A percentile compares a stretch with the other conserved stretches of the same genome.
phyloP scores from a whole-genome alignment of 2,329 filamentous ascomycete species.

The Alternaria sp. region DNA sequence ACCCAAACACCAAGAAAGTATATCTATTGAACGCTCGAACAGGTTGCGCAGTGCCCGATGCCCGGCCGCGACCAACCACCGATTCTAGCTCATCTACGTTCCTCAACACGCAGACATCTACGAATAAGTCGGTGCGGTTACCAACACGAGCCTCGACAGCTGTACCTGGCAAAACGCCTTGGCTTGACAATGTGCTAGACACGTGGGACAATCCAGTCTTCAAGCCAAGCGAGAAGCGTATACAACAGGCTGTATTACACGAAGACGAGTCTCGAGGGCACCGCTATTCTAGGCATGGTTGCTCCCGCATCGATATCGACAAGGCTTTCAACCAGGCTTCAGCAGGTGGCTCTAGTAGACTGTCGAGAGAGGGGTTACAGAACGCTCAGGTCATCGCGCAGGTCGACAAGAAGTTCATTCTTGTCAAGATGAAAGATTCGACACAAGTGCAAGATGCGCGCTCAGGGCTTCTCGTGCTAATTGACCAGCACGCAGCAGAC shows the following conservation, averaged over 20 bases:
- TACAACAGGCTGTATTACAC: constrained; percentile 50
- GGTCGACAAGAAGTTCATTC: constrained; percentile 88
- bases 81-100: constrained; percentile 5
- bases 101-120: constrained; percentile 25
- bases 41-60: constrained; percentile 52
- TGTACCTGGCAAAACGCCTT: constrained; percentile 46
- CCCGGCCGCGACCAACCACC: constrained; percentile 21
- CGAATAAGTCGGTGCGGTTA: constrained; percentile 46
- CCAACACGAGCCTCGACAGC: constrained; percentile 21
- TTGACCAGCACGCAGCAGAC: constrained; percentile 96
- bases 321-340: constrained; percentile 40
- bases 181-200: constrained; percentile 68
- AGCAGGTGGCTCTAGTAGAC: constrained; percentile 28
- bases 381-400: constrained; percentile 76
- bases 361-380: constrained; percentile 65
- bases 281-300: constrained; percentile 12
- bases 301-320: constrained; percentile 20
- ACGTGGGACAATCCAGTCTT: constrained; percentile 83
- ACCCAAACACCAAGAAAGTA: constrained; percentile 65
- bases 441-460: background rate
- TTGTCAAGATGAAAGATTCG: constrained; percentile 64
- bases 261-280: constrained; percentile 15
- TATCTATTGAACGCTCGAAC: constrained; percentile 65
- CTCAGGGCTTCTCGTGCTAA: constrained; percentile 67
- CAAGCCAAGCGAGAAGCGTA: constrained; percentile 55